Evolutionary conservation across 2,329 filamentous ascomycete genomes (phyloP).

Genomic region (Aspergillus tamarii): DNA sequence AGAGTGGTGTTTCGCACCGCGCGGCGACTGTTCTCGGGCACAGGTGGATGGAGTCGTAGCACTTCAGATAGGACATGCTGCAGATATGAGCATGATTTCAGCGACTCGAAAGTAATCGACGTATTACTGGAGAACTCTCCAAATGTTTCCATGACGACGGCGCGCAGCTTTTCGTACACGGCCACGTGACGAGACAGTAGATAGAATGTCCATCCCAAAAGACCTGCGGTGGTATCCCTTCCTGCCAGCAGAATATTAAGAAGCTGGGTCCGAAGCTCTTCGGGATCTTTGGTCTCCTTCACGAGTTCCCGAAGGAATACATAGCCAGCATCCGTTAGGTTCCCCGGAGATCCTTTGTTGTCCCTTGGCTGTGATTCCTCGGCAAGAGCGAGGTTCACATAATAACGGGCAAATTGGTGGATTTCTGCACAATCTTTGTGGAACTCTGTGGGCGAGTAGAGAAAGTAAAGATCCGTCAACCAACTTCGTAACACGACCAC

Average conservation of each 20-base stretch:
- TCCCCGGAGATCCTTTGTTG: background rate
- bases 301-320: background rate
- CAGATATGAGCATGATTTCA: background rate
- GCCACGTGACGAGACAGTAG: background rate
- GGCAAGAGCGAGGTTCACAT: background rate
- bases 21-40: background rate
- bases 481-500: background rate
- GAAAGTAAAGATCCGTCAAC: constrained; percentile 1
- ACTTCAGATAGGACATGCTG: background rate
- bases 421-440: constrained; percentile 1
- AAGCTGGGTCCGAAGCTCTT: background rate
- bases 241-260: background rate
- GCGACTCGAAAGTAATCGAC: background rate
- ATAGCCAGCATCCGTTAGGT: background rate
- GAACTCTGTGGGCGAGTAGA: background rate
- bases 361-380: constrained; percentile 10
- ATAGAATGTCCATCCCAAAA: background rate
- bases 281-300: background rate
- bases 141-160: background rate
- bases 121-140: background rate
- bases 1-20: background rate
- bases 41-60: background rate
- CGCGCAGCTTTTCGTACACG: background rate
- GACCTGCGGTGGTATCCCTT: background rate
- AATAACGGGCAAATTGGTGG: background rate